These are phyloP conservation scores for Herpetospermum pedunculosum DNA, from an alignment of 306 rosid genomes.

Conservation along the genomic window DNA sequence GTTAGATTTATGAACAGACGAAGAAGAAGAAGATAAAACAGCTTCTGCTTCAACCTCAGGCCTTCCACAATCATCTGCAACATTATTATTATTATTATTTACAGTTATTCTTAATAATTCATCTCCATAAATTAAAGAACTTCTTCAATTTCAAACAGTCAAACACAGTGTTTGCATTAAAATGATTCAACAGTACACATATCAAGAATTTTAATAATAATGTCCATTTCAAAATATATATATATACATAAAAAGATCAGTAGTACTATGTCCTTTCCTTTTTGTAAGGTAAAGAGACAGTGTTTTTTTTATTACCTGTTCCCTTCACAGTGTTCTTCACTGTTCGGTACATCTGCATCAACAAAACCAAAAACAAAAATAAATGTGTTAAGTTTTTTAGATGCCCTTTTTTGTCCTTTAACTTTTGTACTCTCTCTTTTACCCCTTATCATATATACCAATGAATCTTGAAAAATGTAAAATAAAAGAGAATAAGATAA, in stretches of 20 bases:
- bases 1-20: not conserved
- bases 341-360: conserved; percentile 96
- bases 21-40: not conserved
- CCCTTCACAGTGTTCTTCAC: conserved; percentile 80
- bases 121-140: not conserved
- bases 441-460: not conserved
- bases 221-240: not conserved
- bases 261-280: no score
- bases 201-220: not conserved
- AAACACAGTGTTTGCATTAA: not conserved
- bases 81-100: no score
- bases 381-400: not conserved
- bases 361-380: not conserved
- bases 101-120: not conserved
- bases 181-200: not conserved
- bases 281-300: not conserved
- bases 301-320: conserved; percentile 35
- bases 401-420: conserved; percentile 6
- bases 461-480: not conserved
- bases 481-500: not conserved
- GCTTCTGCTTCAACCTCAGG: not conserved
- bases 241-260: no score
- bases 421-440: conserved; percentile 6
- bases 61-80: conserved; percentile 1
- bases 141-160: not conserved